These are phyloP conservation scores for Betula pendula DNA, from an alignment of 306 rosid genomes.

Conservation along the genomic window DNA sequence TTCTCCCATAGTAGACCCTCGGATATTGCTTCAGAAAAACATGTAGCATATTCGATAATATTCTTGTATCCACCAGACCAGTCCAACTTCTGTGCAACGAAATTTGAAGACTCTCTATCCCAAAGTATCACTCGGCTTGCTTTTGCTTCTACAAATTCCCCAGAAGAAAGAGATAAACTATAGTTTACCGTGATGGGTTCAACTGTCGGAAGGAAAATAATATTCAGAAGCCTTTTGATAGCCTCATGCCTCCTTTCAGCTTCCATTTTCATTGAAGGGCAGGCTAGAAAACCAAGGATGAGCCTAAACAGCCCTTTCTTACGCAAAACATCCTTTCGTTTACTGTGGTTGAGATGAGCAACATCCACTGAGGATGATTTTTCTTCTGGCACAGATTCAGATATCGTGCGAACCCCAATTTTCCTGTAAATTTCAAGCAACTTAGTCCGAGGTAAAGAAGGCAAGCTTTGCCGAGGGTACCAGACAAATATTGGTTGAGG, in stretches of 20 bases:
- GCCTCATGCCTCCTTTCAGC: slow-evolving; percentile 51
- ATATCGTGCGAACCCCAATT: slow-evolving; percentile 58
- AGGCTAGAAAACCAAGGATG: slow-evolving; percentile 66
- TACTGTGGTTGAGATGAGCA: slow-evolving; percentile 16
- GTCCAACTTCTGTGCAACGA: slow-evolving; percentile 44
- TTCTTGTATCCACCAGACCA: slow-evolving; percentile 21
- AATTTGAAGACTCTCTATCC: slow-evolving; percentile 38
- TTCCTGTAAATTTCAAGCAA: slow-evolving; percentile 50
- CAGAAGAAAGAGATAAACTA: slow-evolving; percentile 39
- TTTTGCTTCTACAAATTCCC: slow-evolving; percentile 26
- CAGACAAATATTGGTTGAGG: slow-evolving; percentile 59
- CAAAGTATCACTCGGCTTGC: slow-evolving; percentile 44
- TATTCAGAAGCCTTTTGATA: slow-evolving; percentile 45
- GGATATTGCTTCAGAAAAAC: slow-evolving; percentile 58
- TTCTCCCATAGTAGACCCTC: slow-evolving; percentile 55
- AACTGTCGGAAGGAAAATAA: slow-evolving; percentile 38
- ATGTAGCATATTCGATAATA: slow-evolving; percentile 50
- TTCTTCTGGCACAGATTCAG: slow-evolving; percentile 51
- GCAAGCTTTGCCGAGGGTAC: slow-evolving; percentile 54
- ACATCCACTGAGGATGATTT: slow-evolving; percentile 30
- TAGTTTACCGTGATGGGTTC: slow-evolving; percentile 50
- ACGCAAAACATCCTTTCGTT: slow-evolving; percentile 29
- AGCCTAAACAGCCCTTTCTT: slow-evolving; percentile 51
- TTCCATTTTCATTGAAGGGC: slow-evolving; percentile 53
- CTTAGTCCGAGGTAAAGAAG: slow-evolving; percentile 31